Percentiles rank a stretch among this genome's conserved stretches.
Conservation (phyloP, 768 basidiomycete species). For the Suillus paluster region DNA sequence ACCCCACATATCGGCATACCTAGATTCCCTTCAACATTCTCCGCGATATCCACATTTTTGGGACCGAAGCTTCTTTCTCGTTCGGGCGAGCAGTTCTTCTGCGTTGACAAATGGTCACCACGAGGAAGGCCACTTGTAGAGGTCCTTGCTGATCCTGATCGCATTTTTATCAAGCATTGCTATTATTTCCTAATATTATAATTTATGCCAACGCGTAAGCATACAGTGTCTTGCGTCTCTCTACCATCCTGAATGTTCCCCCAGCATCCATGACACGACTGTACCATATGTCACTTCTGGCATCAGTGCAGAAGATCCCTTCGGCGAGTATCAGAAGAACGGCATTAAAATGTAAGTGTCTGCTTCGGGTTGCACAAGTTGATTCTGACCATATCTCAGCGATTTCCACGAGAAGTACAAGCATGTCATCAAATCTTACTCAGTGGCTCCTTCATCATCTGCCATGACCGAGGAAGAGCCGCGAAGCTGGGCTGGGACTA, state of each 20-base stretch:
- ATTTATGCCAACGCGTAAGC: slow-evolving; percentile 83
- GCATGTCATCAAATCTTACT: slow-evolving; percentile 59
- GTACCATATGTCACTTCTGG: slow-evolving; percentile 84
- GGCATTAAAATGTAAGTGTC: slow-evolving; percentile 64
- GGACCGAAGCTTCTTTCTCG: slow-evolving; percentile 75
- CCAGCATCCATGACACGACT: slow-evolving; percentile 72
- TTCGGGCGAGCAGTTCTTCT: slow-evolving; percentile 82
- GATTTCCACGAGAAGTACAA: slow-evolving; percentile 59
- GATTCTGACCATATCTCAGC: slow-evolving; percentile 38
- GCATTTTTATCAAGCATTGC: slow-evolving; percentile 78
- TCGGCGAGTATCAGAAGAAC: slow-evolving; percentile 54
- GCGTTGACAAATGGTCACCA: slow-evolving; percentile 71
- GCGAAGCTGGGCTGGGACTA: slow-evolving; percentile 47
- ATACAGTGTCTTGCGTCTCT: slow-evolving; percentile 12
- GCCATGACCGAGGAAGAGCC: slow-evolving; percentile 47
- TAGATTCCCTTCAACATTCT: slow-evolving; percentile 61
- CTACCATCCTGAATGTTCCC: slow-evolving; percentile 1
- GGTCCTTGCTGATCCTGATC: slow-evolving; percentile 82
- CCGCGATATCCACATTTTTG: slow-evolving; percentile 53
- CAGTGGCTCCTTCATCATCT: slow-evolving; percentile 48
- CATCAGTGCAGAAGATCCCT: slow-evolving; percentile 71
- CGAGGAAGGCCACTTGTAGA: slow-evolving; percentile 70
- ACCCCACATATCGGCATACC: slow-evolving; percentile 84
- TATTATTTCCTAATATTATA: slow-evolving; percentile 65
- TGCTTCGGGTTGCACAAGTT: slow-evolving; percentile 6